Evolutionary conservation across 2,329 filamentous ascomycete genomes (phyloP), one percentile per base, ranked within the genome.

Genomic region (Phaeosphaeriaceae sp.): DNA sequence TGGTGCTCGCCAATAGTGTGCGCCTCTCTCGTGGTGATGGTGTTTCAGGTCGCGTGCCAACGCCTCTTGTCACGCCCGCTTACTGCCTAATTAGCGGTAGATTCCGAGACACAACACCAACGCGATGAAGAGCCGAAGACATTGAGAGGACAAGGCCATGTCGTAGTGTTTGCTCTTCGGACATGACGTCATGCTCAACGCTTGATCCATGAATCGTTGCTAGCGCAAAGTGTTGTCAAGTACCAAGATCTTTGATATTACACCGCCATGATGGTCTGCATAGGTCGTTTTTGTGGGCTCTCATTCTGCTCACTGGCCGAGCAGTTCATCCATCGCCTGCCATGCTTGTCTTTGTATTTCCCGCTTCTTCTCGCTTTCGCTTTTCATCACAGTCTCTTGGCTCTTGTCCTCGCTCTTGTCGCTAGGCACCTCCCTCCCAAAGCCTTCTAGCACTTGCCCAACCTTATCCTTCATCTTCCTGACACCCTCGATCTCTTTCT

Each of bases 401-500:
- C 26, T 44, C 56, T 60, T 36, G 36, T 48, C 44, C 37, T 54
- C 49, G n/a, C 28, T 37, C 12, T 54, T 52, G 6, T 56, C 57
- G 3, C 39, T 18, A 6, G 46, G 48, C 6, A 57, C 43, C 6
- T 48, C 63, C 39, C 50, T 68, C 30, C 75, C 83, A 42, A 96
- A 77, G 0, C 86, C 87, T 49, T 85, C 84, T 52, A 97, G 80
- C 47, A 93, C 80, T 32, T 84, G 81, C 63, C 87, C 84, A 54
- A 94, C 89, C 74, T 88, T 88, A 58, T 87, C 85, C 43, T 85
- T 86, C 66, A 86, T 86, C 50, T 82, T 82, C 49, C 81, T 80
- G 37, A 92, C 84, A 3, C 82, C 83, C 28, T 84, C 80, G 1
- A 92, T 91, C 74, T 97, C 92, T 46, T 82, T 83, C 58, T 82